These are phyloP conservation scores for Trypanosomatidae sp. DNA, from an alignment of 208 protist genomes.

Conservation along the genomic window DNA sequence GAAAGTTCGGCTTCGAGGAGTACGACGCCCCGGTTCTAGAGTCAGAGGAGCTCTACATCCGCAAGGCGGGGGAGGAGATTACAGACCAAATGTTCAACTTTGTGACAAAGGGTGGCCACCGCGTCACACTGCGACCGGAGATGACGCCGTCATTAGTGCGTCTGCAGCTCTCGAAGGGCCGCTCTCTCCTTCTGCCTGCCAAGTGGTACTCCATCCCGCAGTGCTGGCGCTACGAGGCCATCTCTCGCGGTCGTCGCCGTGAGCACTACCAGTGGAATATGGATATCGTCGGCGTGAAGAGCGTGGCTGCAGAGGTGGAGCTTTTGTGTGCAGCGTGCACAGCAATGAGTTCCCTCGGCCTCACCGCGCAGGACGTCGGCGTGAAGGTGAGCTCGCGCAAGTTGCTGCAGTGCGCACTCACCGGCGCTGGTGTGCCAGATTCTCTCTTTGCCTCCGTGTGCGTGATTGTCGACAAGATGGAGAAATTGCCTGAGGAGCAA, in stretches of 20 bases:
- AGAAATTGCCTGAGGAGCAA: slow-evolving; percentile 91
- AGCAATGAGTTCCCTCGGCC: slow-evolving; percentile 78
- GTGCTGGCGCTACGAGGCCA: slow-evolving; percentile 96
- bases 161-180: slow-evolving; percentile 88
- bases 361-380: slow-evolving; percentile 91
- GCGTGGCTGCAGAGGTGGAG: slow-evolving; percentile 93
- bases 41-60: slow-evolving; percentile 92
- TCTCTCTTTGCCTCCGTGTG: slow-evolving; percentile 92
- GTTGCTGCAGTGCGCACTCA: slow-evolving; percentile 87
- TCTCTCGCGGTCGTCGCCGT: slow-evolving; percentile 92
- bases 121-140: slow-evolving; percentile 93
- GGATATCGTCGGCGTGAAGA: slow-evolving; percentile 95
- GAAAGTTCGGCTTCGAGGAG: slow-evolving; percentile 93
- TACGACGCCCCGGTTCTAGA: slow-evolving; percentile 96
- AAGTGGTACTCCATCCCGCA: slow-evolving; percentile 97
- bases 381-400: slow-evolving; percentile 94
- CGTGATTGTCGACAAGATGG: slow-evolving; percentile 96
- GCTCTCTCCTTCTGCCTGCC: slow-evolving; percentile 87
- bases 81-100: slow-evolving; percentile 98
- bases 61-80: slow-evolving; percentile 96
- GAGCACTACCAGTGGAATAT: slow-evolving; percentile 98
- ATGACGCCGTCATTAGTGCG: slow-evolving; percentile 96
- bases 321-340: slow-evolving; percentile 86
- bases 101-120: slow-evolving; percentile 91
- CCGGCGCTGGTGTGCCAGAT: slow-evolving; percentile 63